Evolutionary conservation across 2,329 filamentous ascomycete species (phyloP).

Genomic region (Alternaria sp.): DNA sequence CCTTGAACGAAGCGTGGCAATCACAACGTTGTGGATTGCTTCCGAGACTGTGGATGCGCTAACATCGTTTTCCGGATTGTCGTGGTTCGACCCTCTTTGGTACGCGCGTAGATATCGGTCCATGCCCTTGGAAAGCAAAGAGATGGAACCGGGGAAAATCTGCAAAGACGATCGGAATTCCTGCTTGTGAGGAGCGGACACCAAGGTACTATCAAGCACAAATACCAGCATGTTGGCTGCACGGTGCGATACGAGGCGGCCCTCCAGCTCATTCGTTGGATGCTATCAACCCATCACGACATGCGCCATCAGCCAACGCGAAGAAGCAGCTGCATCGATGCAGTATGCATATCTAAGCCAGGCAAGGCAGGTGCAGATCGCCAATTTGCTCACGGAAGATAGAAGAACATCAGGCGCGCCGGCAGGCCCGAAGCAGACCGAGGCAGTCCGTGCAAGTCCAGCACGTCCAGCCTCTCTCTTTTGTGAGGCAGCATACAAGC

Average conservation of each 20-base stretch:
- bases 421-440: slow-evolving; percentile 7
- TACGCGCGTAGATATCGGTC: background rate
- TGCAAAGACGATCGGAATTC: background rate
- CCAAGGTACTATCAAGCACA: background rate
- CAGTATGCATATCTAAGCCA: slow-evolving; percentile 7
- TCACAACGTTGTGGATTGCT: background rate
- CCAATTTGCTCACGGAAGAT: slow-evolving; percentile 2
- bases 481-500: background rate
- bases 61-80: background rate
- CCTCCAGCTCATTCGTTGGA: background rate
- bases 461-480: background rate
- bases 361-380: slow-evolving; percentile 17
- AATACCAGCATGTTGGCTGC: background rate
- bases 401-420: background rate
- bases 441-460: background rate
- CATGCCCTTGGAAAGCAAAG: background rate
- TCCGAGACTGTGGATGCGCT: background rate
- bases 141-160: background rate
- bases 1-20: background rate
- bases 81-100: background rate
- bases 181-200: background rate
- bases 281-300: background rate
- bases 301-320: background rate
- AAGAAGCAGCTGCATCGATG: slow-evolving; percentile 3
- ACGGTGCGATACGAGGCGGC: background rate